Conservation (phyloP, 805 yeast species). For the Spathaspora sp. region DNA sequence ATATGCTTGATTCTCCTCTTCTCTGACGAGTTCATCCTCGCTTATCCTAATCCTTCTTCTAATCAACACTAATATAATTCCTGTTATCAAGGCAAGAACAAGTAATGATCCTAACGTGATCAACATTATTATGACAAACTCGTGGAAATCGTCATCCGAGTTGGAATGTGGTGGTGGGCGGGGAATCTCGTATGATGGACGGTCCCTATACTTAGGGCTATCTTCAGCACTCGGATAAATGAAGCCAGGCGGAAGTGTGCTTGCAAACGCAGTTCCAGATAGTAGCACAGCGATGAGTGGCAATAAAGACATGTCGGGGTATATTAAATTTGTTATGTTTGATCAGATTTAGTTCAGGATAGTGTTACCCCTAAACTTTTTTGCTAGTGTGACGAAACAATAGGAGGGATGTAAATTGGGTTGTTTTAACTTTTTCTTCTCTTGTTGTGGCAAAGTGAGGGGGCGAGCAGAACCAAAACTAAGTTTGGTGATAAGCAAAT, state of each 20-base stretch:
- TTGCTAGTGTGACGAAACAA: neutral
- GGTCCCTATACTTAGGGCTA: neutral
- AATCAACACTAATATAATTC: constrained; percentile 7
- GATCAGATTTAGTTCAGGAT: too few relatives aligned
- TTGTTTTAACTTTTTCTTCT: neutral
- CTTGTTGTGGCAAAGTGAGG: neutral
- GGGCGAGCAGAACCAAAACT: neutral
- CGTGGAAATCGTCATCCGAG: neutral
- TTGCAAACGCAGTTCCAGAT: neutral
- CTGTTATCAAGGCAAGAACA: constrained; percentile 5
- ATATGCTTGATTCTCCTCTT: constrained; percentile 56
- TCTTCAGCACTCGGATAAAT: neutral
- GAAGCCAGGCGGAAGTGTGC: neutral
- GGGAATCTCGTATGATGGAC: neutral
- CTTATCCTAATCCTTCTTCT: constrained; percentile 12
- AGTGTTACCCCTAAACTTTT: neutral
- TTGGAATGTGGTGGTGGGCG: neutral
- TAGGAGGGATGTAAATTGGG: neutral
- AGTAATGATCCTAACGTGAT: constrained; percentile 6
- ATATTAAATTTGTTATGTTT: neutral
- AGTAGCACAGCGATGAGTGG: neutral
- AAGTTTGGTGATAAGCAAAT: neutral
- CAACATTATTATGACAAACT: constrained; percentile 3
- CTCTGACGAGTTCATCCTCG: constrained; percentile 57
- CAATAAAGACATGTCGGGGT: neutral